These are phyloP conservation scores for Vitis cinerea DNA, from an alignment of 164 flowering plant species.

Conservation along the genomic window DNA sequence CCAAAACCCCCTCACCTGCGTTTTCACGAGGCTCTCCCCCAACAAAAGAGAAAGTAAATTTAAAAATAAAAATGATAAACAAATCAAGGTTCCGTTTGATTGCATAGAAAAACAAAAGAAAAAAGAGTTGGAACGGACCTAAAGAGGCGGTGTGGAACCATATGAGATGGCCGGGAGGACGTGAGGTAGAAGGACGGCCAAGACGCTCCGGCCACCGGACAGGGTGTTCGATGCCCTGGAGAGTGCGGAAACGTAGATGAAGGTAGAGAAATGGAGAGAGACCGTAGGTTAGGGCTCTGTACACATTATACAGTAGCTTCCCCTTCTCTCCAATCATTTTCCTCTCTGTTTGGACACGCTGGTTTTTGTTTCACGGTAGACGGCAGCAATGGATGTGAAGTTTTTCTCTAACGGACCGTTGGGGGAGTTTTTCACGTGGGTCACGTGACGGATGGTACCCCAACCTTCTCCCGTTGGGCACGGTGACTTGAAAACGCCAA, in stretches of 20 bases:
- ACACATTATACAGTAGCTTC: slow-evolving; percentile 36
- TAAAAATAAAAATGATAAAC: background rate
- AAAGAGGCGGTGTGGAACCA: slow-evolving; percentile 98
- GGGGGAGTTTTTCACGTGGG: too few relatives aligned
- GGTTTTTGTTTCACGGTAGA: too few relatives aligned
- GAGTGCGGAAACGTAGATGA: slow-evolving; percentile 62
- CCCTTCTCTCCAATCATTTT: slow-evolving; percentile 18
- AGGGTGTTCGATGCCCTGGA: slow-evolving; percentile 73
- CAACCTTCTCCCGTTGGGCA: too few relatives aligned
- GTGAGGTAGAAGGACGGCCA: slow-evolving; percentile 69
- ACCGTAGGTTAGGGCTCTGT: slow-evolving; percentile 62
- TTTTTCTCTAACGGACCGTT: too few relatives aligned
- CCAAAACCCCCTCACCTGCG: too few relatives aligned
- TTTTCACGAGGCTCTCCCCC: too few relatives aligned
- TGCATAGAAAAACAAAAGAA: background rate
- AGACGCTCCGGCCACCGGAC: slow-evolving; percentile 80
- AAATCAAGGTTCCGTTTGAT: background rate
- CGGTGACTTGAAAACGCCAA: too few relatives aligned
- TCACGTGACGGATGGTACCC: too few relatives aligned
- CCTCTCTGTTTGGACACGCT: background rate
- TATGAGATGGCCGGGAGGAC: slow-evolving; percentile 77
- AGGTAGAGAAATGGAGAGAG: slow-evolving; percentile 69
- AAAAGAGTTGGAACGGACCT: slow-evolving; percentile 34
- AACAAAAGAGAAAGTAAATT: background rate
- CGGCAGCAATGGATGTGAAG: too few relatives aligned